Base-by-base conservation (phyloP, 2,329 filamentous ascomycete species). In the Hypomyces perniciosus region DNA sequence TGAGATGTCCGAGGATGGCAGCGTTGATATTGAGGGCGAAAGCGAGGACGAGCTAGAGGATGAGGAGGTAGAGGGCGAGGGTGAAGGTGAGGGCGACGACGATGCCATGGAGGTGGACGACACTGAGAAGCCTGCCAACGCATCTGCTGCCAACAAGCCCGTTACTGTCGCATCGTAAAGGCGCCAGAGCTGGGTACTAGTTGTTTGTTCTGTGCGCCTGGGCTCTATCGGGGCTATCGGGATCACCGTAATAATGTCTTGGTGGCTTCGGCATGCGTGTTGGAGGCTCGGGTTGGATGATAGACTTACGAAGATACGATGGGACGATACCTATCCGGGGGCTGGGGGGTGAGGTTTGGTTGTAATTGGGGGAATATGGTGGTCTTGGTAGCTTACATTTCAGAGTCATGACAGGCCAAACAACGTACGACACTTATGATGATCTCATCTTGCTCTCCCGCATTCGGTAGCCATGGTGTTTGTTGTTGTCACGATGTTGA, bases 1-100 rank as follows among this genome's bases (percentile, higher is more conserved):
- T 12, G 83, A 83, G 53, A 74, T 75, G 57, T 87, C 84, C 12
- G 86, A 91, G 54, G 86, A 83, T 53, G 87, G 84, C 57, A 88
- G 84, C 61, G 87, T 90, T 65, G 87, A 90, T 65, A 81, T 90
- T 42, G 87, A 90, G 62, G 84, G 83, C 50, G 87, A 90, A 67
- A 88, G 83, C 60, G 83, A 83, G 58, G 86, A 86, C 31, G 84
- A 84, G 54, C 81, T 88, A 27, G 82, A 84, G 48, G 83, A 86
- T 53, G 78, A 84, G 34, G 71, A 72, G 45, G 68, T 56, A 8
- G 73, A 69, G 49, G 68, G 53, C 12, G 62, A 63, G 52, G 69
- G 55, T 12, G 71, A 70, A 54, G 68, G 46, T 6, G 67, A 65
- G 44, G 65, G 50, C n/a, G 69, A 63, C 9, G 68, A 70, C 44